Percentiles rank a stretch among this genome's conserved stretches.
phyloP scores from a whole-genome alignment of 768 basidiomycete species.

The Tephrocybe sp. region DNA sequence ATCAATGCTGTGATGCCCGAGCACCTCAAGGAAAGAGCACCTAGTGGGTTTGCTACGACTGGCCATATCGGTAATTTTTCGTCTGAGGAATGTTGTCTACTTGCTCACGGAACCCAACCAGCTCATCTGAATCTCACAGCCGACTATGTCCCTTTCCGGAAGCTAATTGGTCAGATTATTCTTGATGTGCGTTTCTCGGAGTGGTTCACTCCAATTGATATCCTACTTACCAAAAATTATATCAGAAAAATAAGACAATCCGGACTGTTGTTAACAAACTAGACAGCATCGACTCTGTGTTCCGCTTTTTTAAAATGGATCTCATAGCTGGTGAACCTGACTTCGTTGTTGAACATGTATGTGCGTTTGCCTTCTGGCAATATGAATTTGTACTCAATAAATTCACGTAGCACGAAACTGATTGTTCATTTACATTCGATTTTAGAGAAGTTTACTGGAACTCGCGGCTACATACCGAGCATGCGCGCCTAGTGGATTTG shows the following conservation, averaged over 20 bases:
- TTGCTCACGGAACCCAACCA: slow-evolving; percentile 24
- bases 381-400: not conserved
- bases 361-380: not conserved
- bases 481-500: slow-evolving; percentile 73
- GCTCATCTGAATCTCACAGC: slow-evolving; percentile 90
- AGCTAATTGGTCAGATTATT: slow-evolving; percentile 88
- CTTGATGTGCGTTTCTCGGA: slow-evolving; percentile 64
- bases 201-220: no score
- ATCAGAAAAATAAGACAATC: slow-evolving; percentile 81
- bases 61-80: slow-evolving; percentile 78
- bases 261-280: slow-evolving; percentile 95
- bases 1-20: slow-evolving; percentile 80
- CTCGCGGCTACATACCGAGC: slow-evolving; percentile 89
- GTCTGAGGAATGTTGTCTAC: not conserved
- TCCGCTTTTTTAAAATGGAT: slow-evolving; percentile 96
- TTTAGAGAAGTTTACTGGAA: slow-evolving; percentile 98
- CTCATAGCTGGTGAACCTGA: slow-evolving; percentile 88
- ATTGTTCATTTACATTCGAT: slow-evolving; percentile 89
- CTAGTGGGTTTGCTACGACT: slow-evolving; percentile 81
- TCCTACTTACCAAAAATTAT: no score
- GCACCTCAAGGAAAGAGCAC: slow-evolving; percentile 72
- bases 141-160: slow-evolving; percentile 89
- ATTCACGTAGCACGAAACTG: slow-evolving; percentile 68
- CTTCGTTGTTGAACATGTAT: slow-evolving; percentile 83
- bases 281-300: slow-evolving; percentile 78